A percentile compares a stretch with the other conserved stretches of the same genome.
These are phyloP conservation scores for Leptodontidium sp. DNA, from an alignment of 2,329 filamentous ascomycete genomes.

Conservation along the genomic window DNA sequence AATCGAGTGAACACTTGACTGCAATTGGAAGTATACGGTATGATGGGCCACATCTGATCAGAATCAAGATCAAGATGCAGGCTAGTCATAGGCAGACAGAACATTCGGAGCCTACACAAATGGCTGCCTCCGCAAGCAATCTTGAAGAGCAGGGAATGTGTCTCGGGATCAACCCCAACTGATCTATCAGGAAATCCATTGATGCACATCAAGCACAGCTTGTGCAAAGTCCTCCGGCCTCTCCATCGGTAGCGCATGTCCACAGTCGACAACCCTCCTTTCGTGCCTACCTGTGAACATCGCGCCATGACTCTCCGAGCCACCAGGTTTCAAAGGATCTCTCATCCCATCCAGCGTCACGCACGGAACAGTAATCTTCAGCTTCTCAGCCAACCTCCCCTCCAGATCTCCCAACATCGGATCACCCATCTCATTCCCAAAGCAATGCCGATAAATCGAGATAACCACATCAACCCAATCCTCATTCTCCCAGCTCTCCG, in stretches of 20 bases:
- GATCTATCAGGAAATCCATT: not conserved
- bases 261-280: not conserved
- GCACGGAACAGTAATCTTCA: not conserved
- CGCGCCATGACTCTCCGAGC: not conserved
- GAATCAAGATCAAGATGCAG: not conserved
- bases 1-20: not conserved
- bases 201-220: slow-evolving; percentile 3
- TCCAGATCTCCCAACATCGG: not conserved
- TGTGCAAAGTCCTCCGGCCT: not conserved
- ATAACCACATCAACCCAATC: slow-evolving; percentile 4
- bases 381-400: not conserved
- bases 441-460: not conserved
- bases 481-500: not conserved
- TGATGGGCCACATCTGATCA: not conserved
- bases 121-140: not conserved
- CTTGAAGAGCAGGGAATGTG: no score
- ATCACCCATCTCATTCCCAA: slow-evolving; percentile 1
- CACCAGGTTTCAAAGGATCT: slow-evolving; percentile 4
- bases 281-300: slow-evolving; percentile 1
- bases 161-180: no score
- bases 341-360: slow-evolving; percentile 2
- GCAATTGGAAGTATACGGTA: slow-evolving; percentile 1
- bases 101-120: not conserved
- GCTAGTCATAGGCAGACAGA: no score
- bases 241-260: slow-evolving; percentile 2